A percentile compares a stretch with the other conserved stretches of the same genome.
These are phyloP conservation scores for Candida gorgasii DNA, from an alignment of 805 yeast species.

Conservation along the genomic window DNA sequence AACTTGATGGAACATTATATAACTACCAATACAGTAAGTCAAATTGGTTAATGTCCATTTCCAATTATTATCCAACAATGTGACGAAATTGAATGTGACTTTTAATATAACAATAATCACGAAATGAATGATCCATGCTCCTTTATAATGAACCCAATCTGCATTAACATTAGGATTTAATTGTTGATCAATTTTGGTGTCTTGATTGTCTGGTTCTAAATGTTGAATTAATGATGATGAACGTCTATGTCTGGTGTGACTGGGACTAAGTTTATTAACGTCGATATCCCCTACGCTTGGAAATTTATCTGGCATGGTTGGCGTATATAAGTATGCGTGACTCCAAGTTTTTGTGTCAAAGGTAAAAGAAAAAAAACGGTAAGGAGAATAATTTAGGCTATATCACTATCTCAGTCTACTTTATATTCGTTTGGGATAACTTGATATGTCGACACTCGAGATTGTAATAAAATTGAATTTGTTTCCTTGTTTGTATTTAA, in stretches of 20 bases:
- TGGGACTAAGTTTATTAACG: conserved; percentile 21
- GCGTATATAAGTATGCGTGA: background rate
- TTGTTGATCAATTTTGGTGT: conserved; percentile 89
- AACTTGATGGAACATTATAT: conserved; percentile 93
- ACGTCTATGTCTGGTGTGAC: conserved; percentile 55
- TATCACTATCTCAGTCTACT: background rate
- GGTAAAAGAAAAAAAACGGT: background rate
- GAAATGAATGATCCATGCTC: conserved; percentile 94
- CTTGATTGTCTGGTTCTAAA: conserved; percentile 88
- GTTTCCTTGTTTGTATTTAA: background rate
- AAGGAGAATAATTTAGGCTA: no score
- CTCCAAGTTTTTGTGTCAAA: background rate
- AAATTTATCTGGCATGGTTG: conserved; percentile 11
- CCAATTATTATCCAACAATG: conserved; percentile 78
- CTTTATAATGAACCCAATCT: conserved; percentile 93
- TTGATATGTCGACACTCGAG: background rate
- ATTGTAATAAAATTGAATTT: background rate
- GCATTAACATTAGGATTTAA: conserved; percentile 90
- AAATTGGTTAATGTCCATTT: conserved; percentile 93
- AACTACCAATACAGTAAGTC: conserved; percentile 87
- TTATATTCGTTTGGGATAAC: background rate
- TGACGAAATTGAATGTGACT: conserved; percentile 73
- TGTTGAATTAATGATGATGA: conserved; percentile 89
- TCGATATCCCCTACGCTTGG: conserved; percentile 13
- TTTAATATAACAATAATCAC: conserved; percentile 77